A percentile compares a stretch with the other conserved stretches of the same genome.
Evolutionary conservation across 192 early-diverging fungal genomes (phyloP).

Genomic region (Coemansia sp.): DNA sequence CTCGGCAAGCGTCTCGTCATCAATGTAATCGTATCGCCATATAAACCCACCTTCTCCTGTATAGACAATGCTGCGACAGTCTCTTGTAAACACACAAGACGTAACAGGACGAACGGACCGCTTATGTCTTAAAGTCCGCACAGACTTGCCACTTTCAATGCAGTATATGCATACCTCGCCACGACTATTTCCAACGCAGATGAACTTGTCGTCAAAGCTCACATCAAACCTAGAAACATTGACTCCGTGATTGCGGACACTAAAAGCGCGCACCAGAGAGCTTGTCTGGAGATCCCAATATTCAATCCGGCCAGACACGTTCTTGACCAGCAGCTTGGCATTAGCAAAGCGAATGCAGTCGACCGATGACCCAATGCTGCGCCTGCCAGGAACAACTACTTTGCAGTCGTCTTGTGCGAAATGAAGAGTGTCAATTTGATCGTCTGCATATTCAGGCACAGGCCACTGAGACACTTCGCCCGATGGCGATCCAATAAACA

Average conservation of each 20-base stretch:
- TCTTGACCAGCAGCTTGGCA: conserved; percentile 68
- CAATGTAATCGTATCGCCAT: conserved; percentile 82
- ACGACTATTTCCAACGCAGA: conserved; percentile 73
- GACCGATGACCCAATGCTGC: conserved; percentile 34
- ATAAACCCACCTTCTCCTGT: conserved; percentile 78
- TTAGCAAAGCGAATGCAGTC: conserved; percentile 78
- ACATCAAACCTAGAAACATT: conserved; percentile 63
- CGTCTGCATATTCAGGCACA: conserved; percentile 43
- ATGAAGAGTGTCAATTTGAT: conserved; percentile 13
- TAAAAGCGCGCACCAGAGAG: conserved; percentile 50
- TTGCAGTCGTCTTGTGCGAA: conserved; percentile 28
- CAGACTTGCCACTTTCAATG: conserved; percentile 64
- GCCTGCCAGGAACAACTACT: conserved; percentile 21
- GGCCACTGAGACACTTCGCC: conserved; percentile 62
- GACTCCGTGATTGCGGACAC: conserved; percentile 46
- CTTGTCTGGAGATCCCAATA: conserved; percentile 67
- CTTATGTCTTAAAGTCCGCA: conserved; percentile 70
- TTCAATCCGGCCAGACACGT: conserved; percentile 73
- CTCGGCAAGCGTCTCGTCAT: conserved; percentile 69
- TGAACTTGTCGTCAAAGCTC: conserved; percentile 69
- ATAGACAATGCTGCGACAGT: conserved; percentile 72
- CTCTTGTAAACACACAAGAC: conserved; percentile 76
- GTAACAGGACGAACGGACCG: conserved; percentile 77
- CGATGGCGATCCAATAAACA: conserved; percentile 56
- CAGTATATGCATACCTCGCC: conserved; percentile 74